Evolutionary conservation across 2,329 filamentous ascomycete genomes (phyloP).

Genomic region (Esteya vermicola): DNA sequence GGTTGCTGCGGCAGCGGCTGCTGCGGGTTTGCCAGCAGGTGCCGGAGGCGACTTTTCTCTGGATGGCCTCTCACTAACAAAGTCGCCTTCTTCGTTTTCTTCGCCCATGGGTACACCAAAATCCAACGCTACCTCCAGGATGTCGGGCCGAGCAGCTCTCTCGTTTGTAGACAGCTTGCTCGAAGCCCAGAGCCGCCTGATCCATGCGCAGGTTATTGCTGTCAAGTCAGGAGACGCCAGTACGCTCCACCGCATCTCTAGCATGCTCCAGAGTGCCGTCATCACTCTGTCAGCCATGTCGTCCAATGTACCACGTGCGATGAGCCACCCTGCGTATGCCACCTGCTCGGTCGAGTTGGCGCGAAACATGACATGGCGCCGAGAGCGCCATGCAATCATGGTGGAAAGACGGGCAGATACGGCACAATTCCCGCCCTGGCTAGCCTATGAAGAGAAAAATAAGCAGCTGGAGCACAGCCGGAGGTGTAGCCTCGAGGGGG

Average conservation of each 20-base stretch:
- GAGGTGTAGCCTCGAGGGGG: not conserved
- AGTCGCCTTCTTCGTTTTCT: constrained; percentile 19
- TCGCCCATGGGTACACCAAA: no score
- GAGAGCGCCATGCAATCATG: constrained; percentile 44
- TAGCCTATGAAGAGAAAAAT: no score
- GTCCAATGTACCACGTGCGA: constrained; percentile 27
- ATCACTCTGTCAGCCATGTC: constrained; percentile 51
- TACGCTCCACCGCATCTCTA: constrained; percentile 48
- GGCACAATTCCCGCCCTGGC: constrained; percentile 3
- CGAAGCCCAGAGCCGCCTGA: constrained; percentile 51
- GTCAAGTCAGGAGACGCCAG: constrained; percentile 39
- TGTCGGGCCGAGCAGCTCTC: constrained; percentile 16
- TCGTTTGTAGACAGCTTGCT: constrained; percentile 45
- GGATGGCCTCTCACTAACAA: constrained; percentile 16
- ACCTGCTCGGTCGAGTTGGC: constrained; percentile 55
- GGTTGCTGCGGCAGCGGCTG: not conserved
- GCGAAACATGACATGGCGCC: constrained; percentile 51
- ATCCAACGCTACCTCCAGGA: constrained; percentile 11
- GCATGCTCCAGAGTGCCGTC: constrained; percentile 48
- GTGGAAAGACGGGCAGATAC: constrained; percentile 23
- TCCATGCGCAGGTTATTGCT: constrained; percentile 46
- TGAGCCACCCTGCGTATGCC: constrained; percentile 40
- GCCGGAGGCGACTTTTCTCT: no score
- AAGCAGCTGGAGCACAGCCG: not conserved
- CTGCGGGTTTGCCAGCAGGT: no score